Conservation (phyloP, 1,139 yeast species). For the Candida tetrigidarum region DNA sequence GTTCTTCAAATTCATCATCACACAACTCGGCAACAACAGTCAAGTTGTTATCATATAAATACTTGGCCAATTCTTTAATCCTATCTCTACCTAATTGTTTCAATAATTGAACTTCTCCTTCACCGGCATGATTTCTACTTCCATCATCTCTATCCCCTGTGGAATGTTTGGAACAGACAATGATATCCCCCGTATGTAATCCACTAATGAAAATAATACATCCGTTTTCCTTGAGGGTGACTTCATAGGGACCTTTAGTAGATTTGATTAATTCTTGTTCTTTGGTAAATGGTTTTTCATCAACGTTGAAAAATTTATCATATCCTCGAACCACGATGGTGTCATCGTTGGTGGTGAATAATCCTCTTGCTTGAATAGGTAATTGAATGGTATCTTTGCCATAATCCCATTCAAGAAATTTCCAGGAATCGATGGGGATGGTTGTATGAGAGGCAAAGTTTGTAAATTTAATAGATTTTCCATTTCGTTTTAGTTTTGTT, state of each 20-base stretch:
- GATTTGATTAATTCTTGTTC: conserved; percentile 46
- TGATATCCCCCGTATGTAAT: conserved; percentile 66
- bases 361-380: conserved; percentile 83
- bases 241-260: conserved; percentile 77
- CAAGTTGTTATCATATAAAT: conserved; percentile 52
- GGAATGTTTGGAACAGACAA: conserved; percentile 89
- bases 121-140: conserved; percentile 71
- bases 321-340: conserved; percentile 82
- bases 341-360: conserved; percentile 61
- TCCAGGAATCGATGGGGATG: conserved; percentile 58
- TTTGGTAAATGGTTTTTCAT: conserved; percentile 61
- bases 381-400: conserved; percentile 51
- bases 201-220: conserved; percentile 89
- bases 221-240: conserved; percentile 91
- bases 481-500: conserved; percentile 26
- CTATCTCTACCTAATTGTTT: conserved; percentile 48
- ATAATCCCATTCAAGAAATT: conserved; percentile 89
- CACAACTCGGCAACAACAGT: conserved; percentile 95
- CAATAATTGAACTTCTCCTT: conserved; percentile 65
- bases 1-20: conserved; percentile 94
- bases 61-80: conserved; percentile 55
- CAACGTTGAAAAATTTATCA: conserved; percentile 89
- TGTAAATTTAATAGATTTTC: conserved; percentile 25
- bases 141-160: conserved; percentile 67
- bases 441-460: conserved; percentile 20